Base-by-base conservation (phyloP, 108 stramenopile species). In the Discostella stelligeroides region DNA sequence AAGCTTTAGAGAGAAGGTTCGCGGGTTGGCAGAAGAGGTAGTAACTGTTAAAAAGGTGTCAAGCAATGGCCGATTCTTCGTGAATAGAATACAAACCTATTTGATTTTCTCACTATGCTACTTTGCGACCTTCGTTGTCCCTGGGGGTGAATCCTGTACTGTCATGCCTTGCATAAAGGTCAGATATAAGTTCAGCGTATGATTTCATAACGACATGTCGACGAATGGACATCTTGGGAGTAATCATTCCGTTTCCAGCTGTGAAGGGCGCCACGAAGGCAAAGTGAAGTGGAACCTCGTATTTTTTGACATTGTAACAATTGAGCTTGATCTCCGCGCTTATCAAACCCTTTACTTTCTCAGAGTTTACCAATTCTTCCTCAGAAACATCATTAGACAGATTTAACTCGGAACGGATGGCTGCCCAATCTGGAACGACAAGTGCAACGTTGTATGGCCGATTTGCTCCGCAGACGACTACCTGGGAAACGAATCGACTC, bases 151-250 rank as follows among this genome's bases (percentile, higher is more conserved):
- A n/a, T n/a, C n/a, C n/a, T n/a, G n/a, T n/a, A n/a, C n/a, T n/a
- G n/a, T n/a, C n/a, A n/a, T n/a, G 76, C 29, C 88, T 75, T 20
- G 75, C 86, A 74, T 97, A 97, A 66, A 97, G 54, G 2, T 47
- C 73, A 5, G 72, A 48, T 40, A 97, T 87, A 15, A 88, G 51
- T 39, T 86, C 90, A 25, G 83, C 69, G 66, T 97, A 96, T 20
- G 84, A 81, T 62, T 90, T 80, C 46, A 2, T 77, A 53, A 97
- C 82, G 17, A 98, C 95, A 71, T 90, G 86, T 78, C 98, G 71
- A 48, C 97, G 90, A 74, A 98, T 85, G 54, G 86, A 88, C 92
- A 99, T 92, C 68, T 99, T 99, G 8, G 97, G 97, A 10, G 97
- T 99, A 43, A 96, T 68, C 97, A 98, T 97, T 41, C 85, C 82